A percentile compares a stretch with the other conserved stretches of the same genome.
These are phyloP conservation scores for Calycina marina DNA, from an alignment of 2,329 filamentous ascomycete genomes.

Conservation along the genomic window DNA sequence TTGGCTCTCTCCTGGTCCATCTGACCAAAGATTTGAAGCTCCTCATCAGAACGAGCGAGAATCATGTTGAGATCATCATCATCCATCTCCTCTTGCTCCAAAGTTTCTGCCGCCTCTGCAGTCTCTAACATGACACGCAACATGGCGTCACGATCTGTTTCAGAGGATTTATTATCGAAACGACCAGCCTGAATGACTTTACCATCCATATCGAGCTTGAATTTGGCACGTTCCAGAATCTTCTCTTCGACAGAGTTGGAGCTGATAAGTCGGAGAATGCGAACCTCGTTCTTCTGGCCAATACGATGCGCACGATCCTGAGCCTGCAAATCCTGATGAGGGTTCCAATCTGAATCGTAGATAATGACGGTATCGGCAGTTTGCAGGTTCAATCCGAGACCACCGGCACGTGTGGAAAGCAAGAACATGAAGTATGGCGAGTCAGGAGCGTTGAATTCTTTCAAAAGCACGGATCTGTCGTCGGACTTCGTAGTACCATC, in stretches of 20 bases:
- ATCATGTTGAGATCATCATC: conserved; percentile 95
- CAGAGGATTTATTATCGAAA: conserved; percentile 98
- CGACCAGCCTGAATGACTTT: conserved; percentile 99
- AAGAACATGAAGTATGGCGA: conserved; percentile 97
- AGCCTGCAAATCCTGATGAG: conserved; percentile 95
- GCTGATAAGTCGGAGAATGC: conserved; percentile 88
- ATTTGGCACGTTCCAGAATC: conserved; percentile 90
- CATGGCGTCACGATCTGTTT: conserved; percentile 96
- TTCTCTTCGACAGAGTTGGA: conserved; percentile 98
- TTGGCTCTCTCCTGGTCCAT: conserved; percentile 63
- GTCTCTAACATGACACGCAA: conserved; percentile 83
- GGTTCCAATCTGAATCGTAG: conserved; percentile 99
- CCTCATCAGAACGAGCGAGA: conserved; percentile 74
- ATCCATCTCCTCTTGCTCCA: conserved; percentile 92
- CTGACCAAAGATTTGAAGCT: conserved; percentile 63
- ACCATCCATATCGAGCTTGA: conserved; percentile 98
- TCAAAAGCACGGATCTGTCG: conserved; percentile 82
- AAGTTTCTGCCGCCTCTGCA: conserved; percentile 50
- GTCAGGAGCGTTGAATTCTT: conserved; percentile 73
- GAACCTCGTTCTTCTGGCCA: conserved; percentile 97
- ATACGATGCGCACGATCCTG: conserved; percentile 99
- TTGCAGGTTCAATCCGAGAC: conserved; percentile 91
- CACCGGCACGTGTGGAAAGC: conserved; percentile 95
- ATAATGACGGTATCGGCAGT: conserved; percentile 99
- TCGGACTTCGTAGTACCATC: conserved; percentile 97